Conservation (phyloP, 805 yeast genomes). For the Teunomyces atbi region DNA sequence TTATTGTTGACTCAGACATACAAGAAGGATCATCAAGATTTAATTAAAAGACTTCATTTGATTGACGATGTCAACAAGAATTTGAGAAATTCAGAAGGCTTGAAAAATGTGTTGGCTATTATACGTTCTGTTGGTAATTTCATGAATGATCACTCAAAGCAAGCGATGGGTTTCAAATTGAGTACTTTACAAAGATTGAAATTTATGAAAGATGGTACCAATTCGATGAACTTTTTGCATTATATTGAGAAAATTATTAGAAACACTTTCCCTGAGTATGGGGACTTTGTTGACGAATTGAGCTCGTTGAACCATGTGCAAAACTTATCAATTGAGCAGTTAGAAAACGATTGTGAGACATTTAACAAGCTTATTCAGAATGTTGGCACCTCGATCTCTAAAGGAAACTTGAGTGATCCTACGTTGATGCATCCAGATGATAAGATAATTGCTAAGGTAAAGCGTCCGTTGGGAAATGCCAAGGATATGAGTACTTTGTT, state of each 20-base stretch:
- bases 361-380: constrained; percentile 62
- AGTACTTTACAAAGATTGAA: constrained; percentile 86
- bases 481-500: constrained; percentile 64
- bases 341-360: constrained; percentile 67
- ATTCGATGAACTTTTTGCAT: constrained; percentile 85
- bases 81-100: constrained; percentile 61
- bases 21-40: constrained; percentile 75
- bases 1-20: constrained; percentile 64
- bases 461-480: constrained; percentile 73
- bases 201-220: constrained; percentile 85
- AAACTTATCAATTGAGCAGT: constrained; percentile 78
- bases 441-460: constrained; percentile 56
- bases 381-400: constrained; percentile 68
- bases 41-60: constrained; percentile 61
- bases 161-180: constrained; percentile 88
- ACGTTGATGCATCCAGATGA: constrained; percentile 82
- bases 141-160: constrained; percentile 92
- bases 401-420: constrained; percentile 84
- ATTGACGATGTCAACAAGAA: constrained; percentile 74
- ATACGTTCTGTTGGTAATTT: constrained; percentile 91
- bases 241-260: constrained; percentile 90
- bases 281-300: constrained; percentile 72
- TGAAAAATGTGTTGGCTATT: constrained; percentile 74
- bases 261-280: constrained; percentile 75
- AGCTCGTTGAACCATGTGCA: constrained; percentile 57